A percentile compares a stretch with the other conserved stretches of the same genome.
These are phyloP conservation scores for Penicillium paradoxum DNA, from an alignment of 495 filamentous ascomycete species.

Conservation along the genomic window DNA sequence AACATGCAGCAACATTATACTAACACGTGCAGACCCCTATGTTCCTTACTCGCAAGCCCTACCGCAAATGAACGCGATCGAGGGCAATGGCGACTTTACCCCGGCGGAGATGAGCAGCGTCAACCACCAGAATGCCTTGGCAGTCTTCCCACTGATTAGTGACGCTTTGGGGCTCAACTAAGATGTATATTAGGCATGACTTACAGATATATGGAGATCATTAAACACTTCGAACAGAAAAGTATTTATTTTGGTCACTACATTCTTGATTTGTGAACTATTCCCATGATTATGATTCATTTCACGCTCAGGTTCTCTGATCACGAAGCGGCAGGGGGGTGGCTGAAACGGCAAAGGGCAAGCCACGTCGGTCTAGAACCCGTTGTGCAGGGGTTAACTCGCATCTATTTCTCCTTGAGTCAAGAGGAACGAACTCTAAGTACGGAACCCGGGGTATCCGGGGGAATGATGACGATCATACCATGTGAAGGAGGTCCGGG, in stretches of 20 bases:
- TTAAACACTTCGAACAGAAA: neutral
- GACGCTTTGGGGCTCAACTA: neutral
- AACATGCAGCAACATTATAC: neutral
- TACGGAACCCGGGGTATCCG: too few relatives aligned
- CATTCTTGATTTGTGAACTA: neutral
- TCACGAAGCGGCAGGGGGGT: too few relatives aligned
- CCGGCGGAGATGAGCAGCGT: slow-evolving; percentile 9
- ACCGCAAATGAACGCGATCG: slow-evolving; percentile 4
- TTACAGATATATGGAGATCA: neutral
- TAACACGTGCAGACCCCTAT: slow-evolving; percentile 15
- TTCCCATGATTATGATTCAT: neutral
- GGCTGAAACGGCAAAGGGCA: too few relatives aligned
- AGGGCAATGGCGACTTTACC: slow-evolving; percentile 16
- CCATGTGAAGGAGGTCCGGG: slow-evolving; percentile 6
- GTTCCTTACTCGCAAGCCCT: slow-evolving; percentile 10
- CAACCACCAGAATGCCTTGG: slow-evolving; percentile 17
- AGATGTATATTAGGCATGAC: neutral
- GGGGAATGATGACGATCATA: neutral
- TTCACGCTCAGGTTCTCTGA: too few relatives aligned
- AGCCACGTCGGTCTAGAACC: too few relatives aligned
- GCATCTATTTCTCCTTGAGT: too few relatives aligned
- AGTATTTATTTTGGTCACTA: neutral
- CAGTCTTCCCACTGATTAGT: slow-evolving; percentile 12
- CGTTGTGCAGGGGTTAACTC: too few relatives aligned
- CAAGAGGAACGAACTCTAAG: too few relatives aligned